Conservation (phyloP, 306 rosid species). For the Purshia tridentata region DNA sequence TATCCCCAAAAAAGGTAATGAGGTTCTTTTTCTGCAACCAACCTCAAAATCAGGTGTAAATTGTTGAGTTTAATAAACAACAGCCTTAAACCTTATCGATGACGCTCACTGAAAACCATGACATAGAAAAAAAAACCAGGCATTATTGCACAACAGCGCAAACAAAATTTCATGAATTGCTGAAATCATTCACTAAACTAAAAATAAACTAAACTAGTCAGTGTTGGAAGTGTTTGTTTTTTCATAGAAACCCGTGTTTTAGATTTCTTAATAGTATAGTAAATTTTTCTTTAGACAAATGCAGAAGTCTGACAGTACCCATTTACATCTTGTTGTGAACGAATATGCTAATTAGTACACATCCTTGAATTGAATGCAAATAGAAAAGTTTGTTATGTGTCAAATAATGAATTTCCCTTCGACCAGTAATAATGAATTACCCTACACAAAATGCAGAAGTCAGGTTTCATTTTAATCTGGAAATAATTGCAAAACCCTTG, state of each 20-base stretch:
- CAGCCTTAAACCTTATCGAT: not conserved
- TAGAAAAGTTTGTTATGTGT: not conserved
- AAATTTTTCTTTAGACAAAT: too few relatives aligned
- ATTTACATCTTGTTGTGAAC: not conserved
- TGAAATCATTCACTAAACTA: too few relatives aligned
- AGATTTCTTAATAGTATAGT: too few relatives aligned
- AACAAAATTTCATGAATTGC: not conserved
- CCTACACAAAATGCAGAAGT: not conserved
- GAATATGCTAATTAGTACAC: not conserved
- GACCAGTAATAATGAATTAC: not conserved
- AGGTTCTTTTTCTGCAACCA: conserved; percentile 9
- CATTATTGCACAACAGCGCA: not conserved
- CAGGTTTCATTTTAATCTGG: not conserved
- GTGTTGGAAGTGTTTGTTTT: too few relatives aligned
- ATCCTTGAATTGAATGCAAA: not conserved
- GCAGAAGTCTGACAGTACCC: not conserved
- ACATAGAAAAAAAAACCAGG: not conserved
- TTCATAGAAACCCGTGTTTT: too few relatives aligned
- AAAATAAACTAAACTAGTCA: too few relatives aligned
- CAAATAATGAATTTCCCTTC: not conserved
- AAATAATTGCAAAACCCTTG: conserved; percentile 4
- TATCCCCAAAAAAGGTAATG: conserved; percentile 7
- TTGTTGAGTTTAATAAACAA: conserved; percentile 3
- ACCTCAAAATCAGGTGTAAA: conserved; percentile 23
- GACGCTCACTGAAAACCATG: conserved; percentile 33